phyloP scores from a whole-genome alignment of 371 early-diverging fungal species.

The Haplosporangium sp. region DNA sequence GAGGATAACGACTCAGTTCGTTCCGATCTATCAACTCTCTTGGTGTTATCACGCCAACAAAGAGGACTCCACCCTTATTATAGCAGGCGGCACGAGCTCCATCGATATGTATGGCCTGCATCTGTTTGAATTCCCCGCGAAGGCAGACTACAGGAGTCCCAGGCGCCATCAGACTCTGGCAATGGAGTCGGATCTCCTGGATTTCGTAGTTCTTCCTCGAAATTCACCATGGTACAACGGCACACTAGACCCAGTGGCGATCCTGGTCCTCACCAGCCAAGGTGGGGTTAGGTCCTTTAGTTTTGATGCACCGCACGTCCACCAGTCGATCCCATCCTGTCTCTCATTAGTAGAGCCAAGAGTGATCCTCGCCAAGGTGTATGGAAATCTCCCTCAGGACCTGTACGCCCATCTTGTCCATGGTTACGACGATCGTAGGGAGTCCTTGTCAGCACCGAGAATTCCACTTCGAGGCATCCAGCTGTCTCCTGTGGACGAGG shows the following conservation, averaged over 20 bases:
- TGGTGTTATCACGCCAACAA: conserved; percentile 59
- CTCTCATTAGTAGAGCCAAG: conserved; percentile 60
- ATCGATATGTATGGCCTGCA: conserved; percentile 61
- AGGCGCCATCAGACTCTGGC: conserved; percentile 61
- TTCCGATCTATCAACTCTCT: conserved; percentile 64
- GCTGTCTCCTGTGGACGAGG: conserved; percentile 57
- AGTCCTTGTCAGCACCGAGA: conserved; percentile 14
- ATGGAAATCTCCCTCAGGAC: conserved; percentile 27
- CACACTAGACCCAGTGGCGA: conserved; percentile 58
- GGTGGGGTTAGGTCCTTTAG: conserved; percentile 47
- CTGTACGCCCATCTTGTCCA: conserved; percentile 27
- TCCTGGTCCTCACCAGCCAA: conserved; percentile 57
- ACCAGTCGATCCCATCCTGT: conserved; percentile 57
- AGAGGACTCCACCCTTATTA: conserved; percentile 59
- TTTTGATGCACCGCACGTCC: conserved; percentile 18
- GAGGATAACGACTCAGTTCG: conserved; percentile 28
- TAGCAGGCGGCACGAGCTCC: conserved; percentile 62
- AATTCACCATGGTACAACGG: conserved; percentile 61
- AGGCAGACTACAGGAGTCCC: conserved; percentile 54
- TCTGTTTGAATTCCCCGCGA: conserved; percentile 58
- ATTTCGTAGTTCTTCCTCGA: conserved; percentile 60
- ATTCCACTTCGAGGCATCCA: conserved; percentile 64
- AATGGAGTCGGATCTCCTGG: conserved; percentile 58
- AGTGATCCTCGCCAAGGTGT: conserved; percentile 47
- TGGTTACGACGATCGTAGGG: conserved; percentile 1